Evolutionary conservation across 1,139 yeast genomes (phyloP), one percentile per base, ranked within the genome.

Genomic region (Taphrina populina): DNA sequence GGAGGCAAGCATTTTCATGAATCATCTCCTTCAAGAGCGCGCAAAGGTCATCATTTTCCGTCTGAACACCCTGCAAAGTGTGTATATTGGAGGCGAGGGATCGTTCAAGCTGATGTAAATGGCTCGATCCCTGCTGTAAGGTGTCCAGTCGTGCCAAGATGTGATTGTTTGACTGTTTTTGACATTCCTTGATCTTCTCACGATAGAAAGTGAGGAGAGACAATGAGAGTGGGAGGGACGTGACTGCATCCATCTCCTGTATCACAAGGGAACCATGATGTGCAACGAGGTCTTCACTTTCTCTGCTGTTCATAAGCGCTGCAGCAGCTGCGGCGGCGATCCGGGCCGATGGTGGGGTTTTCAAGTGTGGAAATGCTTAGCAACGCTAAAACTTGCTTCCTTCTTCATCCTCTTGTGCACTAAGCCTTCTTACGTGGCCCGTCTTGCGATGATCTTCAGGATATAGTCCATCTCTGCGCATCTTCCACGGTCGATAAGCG

Each of bases 161-260:
- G 17, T 24, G 11, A 8, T 10, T 1, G 10, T 20, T 13, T 7
- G 45, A 26, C 33, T 26, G 32, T 1, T 34, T 32, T 10, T 15
- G 19, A 40, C 23, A 26, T 21, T 40, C 45, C n/a, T 34, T 23
- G 19, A 40, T 4, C 34, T 27, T 24, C 8, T 40, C 34, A 13
- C 45, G 32, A 17, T 40, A 40, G 17, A 40, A 40, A 23, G 26
- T 27, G 34, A 40, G 45, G 34, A 40, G 34, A 17, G 45, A 11
- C n/a, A 34, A 34, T 5, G 45, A 26, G 34, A 40, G 45, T 23
- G 45, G 45, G 8, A 40, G 15, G 21, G 45, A 24, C 4, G 45
- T 40, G 23, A 24, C 13, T 20, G 24, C 33, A 17, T 40, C 45
- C 7, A 40, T 19, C 17, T 19, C 34, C 5, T 11, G 45, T 34